Conservation (phyloP, 352 stramenopile species). For the Hyaloperonospora arabidopsidis region DNA sequence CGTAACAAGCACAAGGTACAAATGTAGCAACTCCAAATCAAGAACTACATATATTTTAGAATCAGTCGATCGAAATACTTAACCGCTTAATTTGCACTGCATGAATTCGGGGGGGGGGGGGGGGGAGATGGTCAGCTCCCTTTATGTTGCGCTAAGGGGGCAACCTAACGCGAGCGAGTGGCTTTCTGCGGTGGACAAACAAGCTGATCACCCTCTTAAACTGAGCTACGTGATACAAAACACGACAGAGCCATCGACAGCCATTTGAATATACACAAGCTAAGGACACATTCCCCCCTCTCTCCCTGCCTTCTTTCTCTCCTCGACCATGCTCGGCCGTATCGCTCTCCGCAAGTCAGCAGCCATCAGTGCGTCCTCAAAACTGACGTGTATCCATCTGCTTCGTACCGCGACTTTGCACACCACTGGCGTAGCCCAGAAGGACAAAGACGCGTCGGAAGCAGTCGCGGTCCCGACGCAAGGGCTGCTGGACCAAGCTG, state of each 20-base stretch:
- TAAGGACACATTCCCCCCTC: too few relatives aligned
- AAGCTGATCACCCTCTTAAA: conserved; percentile 3
- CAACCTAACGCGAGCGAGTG: conserved; percentile 7
- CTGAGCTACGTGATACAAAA: conserved; percentile 2
- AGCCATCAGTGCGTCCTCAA: conserved; percentile 32
- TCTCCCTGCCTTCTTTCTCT: background rate
- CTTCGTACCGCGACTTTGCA: conserved; percentile 46
- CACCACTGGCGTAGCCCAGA: conserved; percentile 43
- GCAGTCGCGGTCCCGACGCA: conserved; percentile 36
- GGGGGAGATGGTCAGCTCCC: too few relatives aligned
- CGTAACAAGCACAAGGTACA: too few relatives aligned
- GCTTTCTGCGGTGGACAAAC: background rate
- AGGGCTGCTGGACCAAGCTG: conserved; percentile 53
- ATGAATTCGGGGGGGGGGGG: too few relatives aligned
- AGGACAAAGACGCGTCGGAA: conserved; percentile 40
- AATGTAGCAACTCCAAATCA: too few relatives aligned
- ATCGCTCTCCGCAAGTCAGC: conserved; percentile 60
- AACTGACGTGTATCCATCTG: conserved; percentile 35
- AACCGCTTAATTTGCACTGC: too few relatives aligned
- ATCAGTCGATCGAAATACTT: too few relatives aligned
- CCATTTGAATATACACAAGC: too few relatives aligned
- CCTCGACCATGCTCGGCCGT: conserved; percentile 63
- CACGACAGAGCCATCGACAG: background rate
- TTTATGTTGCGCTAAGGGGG: conserved; percentile 2
- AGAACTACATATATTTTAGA: too few relatives aligned